These are phyloP conservation scores for Pichia sp. DNA, from an alignment of 1,139 yeast species.

Conservation along the genomic window DNA sequence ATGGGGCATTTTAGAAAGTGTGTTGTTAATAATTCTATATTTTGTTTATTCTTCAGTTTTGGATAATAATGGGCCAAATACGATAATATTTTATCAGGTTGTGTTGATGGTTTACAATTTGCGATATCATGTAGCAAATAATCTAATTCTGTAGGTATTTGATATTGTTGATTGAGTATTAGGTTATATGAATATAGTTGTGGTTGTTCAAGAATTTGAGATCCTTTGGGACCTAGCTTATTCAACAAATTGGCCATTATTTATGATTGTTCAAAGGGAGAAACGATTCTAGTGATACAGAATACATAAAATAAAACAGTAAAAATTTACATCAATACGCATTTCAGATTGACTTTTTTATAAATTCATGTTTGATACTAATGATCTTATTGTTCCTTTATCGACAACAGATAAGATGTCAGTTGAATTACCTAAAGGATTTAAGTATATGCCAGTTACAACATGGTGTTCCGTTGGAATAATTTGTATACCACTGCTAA, in stretches of 20 bases:
- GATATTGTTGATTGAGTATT: neutral
- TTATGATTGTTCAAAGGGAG: neutral
- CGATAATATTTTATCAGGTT: conserved; percentile 39
- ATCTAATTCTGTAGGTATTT: conserved; percentile 40
- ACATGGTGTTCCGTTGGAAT: conserved; percentile 37
- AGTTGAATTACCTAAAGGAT: conserved; percentile 45
- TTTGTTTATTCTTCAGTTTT: conserved; percentile 49
- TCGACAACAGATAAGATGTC: conserved; percentile 13
- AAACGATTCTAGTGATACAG: neutral
- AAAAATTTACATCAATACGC: neutral
- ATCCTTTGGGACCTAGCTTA: conserved; percentile 15
- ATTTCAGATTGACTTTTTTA: neutral
- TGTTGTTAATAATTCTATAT: conserved; percentile 45
- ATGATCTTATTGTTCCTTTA: neutral
- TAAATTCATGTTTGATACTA: neutral
- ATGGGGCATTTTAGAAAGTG: conserved; percentile 45
- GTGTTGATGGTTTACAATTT: conserved; percentile 33
- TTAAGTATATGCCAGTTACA: conserved; percentile 45
- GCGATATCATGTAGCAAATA: conserved; percentile 40
- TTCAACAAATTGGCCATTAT: conserved; percentile 11
- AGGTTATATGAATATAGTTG: neutral
- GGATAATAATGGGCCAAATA: conserved; percentile 58
- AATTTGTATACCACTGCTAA: conserved; percentile 42
- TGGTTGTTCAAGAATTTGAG: neutral
- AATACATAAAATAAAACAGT: neutral